Percentiles rank a stretch among this genome's conserved stretches.
phyloP scores from a whole-genome alignment of 768 basidiomycete species.

The Suillus weaverae region DNA sequence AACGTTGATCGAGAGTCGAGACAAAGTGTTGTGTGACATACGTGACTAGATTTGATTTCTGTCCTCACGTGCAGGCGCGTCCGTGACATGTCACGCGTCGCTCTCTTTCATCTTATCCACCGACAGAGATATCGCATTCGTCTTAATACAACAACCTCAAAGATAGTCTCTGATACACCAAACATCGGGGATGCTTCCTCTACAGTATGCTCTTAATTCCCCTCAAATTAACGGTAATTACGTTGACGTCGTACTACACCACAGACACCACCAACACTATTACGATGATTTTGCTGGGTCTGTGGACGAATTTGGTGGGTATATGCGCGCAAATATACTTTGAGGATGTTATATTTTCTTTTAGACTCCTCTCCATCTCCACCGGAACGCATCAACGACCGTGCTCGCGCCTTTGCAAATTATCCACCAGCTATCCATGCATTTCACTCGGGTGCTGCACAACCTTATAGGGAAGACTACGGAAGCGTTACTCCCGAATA shows the following conservation, averaged over 20 bases:
- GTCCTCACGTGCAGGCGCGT: slow-evolving; percentile 28
- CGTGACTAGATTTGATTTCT: slow-evolving; percentile 9
- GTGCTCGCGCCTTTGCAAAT: background rate
- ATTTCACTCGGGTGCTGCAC: background rate
- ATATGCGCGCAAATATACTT: slow-evolving; percentile 22
- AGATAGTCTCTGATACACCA: background rate
- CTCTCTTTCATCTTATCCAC: background rate
- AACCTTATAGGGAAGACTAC: background rate
- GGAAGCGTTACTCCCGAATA: background rate
- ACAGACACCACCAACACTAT: slow-evolving; percentile 7
- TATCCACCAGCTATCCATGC: background rate
- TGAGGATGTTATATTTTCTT: slow-evolving; percentile 23
- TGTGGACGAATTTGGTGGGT: slow-evolving; percentile 20
- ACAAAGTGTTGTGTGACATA: background rate
- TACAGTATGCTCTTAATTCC: background rate
- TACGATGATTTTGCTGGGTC: slow-evolving; percentile 9
- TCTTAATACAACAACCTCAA: background rate
- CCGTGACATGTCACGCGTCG: slow-evolving; percentile 25
- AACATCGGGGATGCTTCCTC: background rate
- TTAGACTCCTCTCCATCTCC: slow-evolving; percentile 38
- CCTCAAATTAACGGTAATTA: background rate
- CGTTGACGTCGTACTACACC: background rate
- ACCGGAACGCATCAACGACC: slow-evolving; percentile 20
- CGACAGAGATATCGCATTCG: background rate
- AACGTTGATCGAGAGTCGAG: slow-evolving; percentile 1